Percentiles rank a stretch among this genome's conserved stretches.
These are phyloP conservation scores for Aspergillus unguis DNA, from an alignment of 2,329 filamentous ascomycete genomes.

Conservation along the genomic window DNA sequence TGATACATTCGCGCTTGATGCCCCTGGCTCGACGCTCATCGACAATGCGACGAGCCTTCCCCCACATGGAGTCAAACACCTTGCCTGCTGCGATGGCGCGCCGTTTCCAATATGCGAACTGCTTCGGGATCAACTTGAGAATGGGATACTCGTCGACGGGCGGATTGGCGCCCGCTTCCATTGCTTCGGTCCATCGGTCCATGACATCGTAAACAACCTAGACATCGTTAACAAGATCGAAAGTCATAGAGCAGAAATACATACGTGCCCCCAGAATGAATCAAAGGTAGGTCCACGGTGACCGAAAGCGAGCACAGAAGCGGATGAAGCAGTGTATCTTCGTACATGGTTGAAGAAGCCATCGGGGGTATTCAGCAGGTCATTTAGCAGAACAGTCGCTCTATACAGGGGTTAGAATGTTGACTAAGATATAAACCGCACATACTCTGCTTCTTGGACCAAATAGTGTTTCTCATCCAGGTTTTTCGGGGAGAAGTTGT, in stretches of 20 bases:
- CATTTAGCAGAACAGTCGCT: background rate
- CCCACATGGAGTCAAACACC: constrained; percentile 44
- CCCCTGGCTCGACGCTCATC: constrained; percentile 27
- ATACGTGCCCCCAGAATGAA: background rate
- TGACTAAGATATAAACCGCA: background rate
- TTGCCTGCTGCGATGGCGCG: constrained; percentile 31
- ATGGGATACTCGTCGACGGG: constrained; percentile 49
- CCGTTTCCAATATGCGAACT: constrained; percentile 39
- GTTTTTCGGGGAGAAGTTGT: background rate
- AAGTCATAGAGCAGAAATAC: background rate
- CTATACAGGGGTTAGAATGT: background rate
- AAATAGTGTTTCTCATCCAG: background rate
- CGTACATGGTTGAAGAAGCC: background rate
- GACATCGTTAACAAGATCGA: background rate
- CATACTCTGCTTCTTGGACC: background rate
- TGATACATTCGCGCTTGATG: constrained; percentile 30
- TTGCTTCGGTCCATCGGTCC: constrained; percentile 7
- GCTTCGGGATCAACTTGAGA: constrained; percentile 43
- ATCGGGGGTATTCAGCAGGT: background rate
- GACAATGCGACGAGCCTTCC: constrained; percentile 30
- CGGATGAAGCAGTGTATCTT: background rate
- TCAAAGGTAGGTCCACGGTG: background rate
- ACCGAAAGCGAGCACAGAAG: background rate
- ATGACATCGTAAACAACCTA: background rate
- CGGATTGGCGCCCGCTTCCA: constrained; percentile 48